A percentile compares a stretch with the other conserved stretches of the same genome.
These are phyloP conservation scores for Kazachstania africana DNA, from an alignment of 805 yeast species.

Conservation along the genomic window DNA sequence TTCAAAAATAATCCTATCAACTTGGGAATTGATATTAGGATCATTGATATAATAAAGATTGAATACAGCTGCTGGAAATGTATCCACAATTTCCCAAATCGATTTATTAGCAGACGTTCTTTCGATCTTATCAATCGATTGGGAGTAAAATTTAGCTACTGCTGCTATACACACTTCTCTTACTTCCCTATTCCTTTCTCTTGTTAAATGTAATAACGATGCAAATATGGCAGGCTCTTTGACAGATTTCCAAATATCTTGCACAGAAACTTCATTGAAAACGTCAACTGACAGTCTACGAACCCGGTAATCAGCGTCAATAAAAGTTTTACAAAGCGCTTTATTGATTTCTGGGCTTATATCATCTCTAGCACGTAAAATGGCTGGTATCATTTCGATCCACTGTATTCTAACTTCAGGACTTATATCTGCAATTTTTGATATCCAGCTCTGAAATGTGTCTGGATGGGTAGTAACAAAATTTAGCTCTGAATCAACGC, in stretches of 20 bases:
- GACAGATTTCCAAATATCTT: conserved; percentile 36
- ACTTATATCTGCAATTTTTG: conserved; percentile 59
- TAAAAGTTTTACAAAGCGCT: conserved; percentile 55
- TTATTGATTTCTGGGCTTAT: conserved; percentile 38
- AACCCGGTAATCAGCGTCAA: conserved; percentile 67
- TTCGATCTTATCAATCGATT: conserved; percentile 26
- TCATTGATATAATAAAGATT: conserved; percentile 67
- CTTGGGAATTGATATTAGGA: conserved; percentile 46
- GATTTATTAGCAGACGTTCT: conserved; percentile 12
- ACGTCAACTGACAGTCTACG: conserved; percentile 49
- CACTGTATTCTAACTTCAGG: conserved; percentile 55
- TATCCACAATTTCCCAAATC: conserved; percentile 22
- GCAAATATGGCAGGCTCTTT: conserved; percentile 36
- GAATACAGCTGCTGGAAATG: conserved; percentile 55
- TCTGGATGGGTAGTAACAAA: conserved; percentile 47
- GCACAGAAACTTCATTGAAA: conserved; percentile 35
- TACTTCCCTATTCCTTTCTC: conserved; percentile 60
- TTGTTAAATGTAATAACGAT: conserved; percentile 48
- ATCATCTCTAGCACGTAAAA: conserved; percentile 36
- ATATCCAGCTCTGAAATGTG: conserved; percentile 62
- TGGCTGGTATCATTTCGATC: conserved; percentile 45
- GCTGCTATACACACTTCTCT: conserved; percentile 47
- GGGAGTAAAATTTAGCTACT: conserved; percentile 44
- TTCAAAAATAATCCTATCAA: conserved; percentile 52
- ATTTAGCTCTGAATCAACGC: conserved; percentile 38